Base-by-base conservation (phyloP, 768 basidiomycete species). In the Mycena belliarum region DNA sequence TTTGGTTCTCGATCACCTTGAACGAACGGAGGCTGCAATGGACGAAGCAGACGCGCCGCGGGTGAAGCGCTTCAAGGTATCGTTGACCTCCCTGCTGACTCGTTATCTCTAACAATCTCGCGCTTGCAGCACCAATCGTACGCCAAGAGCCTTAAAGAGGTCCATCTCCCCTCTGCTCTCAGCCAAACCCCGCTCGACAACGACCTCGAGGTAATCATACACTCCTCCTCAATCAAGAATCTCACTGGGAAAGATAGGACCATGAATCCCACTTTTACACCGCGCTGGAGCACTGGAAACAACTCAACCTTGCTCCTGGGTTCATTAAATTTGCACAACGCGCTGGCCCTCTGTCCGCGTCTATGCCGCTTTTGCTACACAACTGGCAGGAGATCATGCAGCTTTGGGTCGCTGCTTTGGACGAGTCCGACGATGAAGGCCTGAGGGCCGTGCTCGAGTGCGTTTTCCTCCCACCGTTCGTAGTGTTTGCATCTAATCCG, bases 301-400 rank as follows among this genome's bases (percentile, higher is more conserved):
- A 94, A 64, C 80, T 95, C 58, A 93, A 91, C 69, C 81, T 95
- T 21, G 79, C 91, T 2, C 82, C 89, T 1, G 77, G 84, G 2
- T 95, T 94, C 69, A 71, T 93, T 52, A 72, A 76, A 26, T 94
- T 93, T 66, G 84, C 87, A 2, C 77, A 80, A 55, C 79, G 80
- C 59, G 84, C 79, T 0, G 80, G 85, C 40, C 70, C 78, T 0
- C 74, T 92, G 37, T 85, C 88, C 6, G 79, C 83, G 3, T 92
- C 89, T 6, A 84, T 95, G 82, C 87, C 92, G 1, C 74, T 93
- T 26, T 80, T 95, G 15, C 76, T 95, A 9, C 89, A 91, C 65
- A 87, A 93, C 70, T 90, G 88, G 85, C 74, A 77, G 61, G 83
- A 88, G 15, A 78, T 95, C 2, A 74, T 87, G 21, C 74, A 79